phyloP scores from a whole-genome alignment of 148 eudicot species.

The Drosera capensis region DNA sequence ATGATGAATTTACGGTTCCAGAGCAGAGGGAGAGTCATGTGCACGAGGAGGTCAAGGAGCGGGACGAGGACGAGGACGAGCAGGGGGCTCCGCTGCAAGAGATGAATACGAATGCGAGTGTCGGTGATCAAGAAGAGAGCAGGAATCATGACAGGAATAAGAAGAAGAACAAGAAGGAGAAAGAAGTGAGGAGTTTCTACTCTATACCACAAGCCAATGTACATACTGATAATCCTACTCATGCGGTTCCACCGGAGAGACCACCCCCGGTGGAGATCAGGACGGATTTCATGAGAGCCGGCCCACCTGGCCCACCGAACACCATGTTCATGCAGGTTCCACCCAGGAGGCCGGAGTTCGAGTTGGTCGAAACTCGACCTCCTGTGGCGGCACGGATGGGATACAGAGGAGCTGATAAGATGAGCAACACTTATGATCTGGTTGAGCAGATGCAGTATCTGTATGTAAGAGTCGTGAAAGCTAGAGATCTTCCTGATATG shows the following conservation, averaged over 20 bases:
- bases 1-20: background rate
- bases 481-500: slow-evolving; percentile 79
- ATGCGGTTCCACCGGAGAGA: slow-evolving; percentile 5
- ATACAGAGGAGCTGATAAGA: slow-evolving; percentile 54
- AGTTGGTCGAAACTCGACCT: slow-evolving; percentile 68
- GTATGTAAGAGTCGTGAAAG: slow-evolving; percentile 73
- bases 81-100: slow-evolving; percentile 16
- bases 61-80: slow-evolving; percentile 5
- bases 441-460: slow-evolving; percentile 78
- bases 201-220: slow-evolving; percentile 31
- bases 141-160: slow-evolving; percentile 2
- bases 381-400: slow-evolving; percentile 87
- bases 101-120: slow-evolving; percentile 15
- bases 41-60: slow-evolving; percentile 6
- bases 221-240: background rate
- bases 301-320: slow-evolving; percentile 27
- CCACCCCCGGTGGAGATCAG: slow-evolving; percentile 24
- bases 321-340: slow-evolving; percentile 73
- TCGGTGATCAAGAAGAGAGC: background rate
- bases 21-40: background rate
- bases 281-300: slow-evolving; percentile 39
- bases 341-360: slow-evolving; percentile 59
- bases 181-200: slow-evolving; percentile 46
- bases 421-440: slow-evolving; percentile 63
- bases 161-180: slow-evolving; percentile 28